Conservation (phyloP, 768 basidiomycete genomes). For the Erythrobasidium yunnanense region DNA sequence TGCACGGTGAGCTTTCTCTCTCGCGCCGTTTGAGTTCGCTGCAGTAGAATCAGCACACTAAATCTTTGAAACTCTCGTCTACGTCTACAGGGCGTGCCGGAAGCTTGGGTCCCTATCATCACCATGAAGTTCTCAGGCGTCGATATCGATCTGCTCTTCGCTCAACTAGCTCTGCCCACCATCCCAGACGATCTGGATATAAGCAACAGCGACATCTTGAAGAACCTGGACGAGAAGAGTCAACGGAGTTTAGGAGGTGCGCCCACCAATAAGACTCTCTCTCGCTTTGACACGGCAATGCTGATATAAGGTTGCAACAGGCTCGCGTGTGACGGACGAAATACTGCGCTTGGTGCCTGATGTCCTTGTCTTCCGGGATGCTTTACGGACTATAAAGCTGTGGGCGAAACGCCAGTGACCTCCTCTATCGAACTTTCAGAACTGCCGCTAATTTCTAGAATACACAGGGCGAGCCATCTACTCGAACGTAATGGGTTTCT, state of each 20-base stretch:
- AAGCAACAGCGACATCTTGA: slow-evolving; percentile 77
- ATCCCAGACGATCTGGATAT: slow-evolving; percentile 87
- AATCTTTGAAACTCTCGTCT: neutral
- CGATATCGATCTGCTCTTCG: slow-evolving; percentile 87
- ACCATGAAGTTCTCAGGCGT: slow-evolving; percentile 82
- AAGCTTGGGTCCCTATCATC: slow-evolving; percentile 92
- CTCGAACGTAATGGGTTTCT: slow-evolving; percentile 93
- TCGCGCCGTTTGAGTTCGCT: neutral
- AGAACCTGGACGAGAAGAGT: slow-evolving; percentile 86
- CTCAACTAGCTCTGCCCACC: slow-evolving; percentile 68
- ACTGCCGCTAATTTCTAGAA: neutral
- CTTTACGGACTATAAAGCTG: slow-evolving; percentile 86
- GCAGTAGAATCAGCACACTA: no score
- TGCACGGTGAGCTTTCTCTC: slow-evolving; percentile 56
- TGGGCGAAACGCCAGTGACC: slow-evolving; percentile 73
- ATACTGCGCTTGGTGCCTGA: slow-evolving; percentile 90
- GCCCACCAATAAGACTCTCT: slow-evolving; percentile 25
- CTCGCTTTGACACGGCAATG: no score
- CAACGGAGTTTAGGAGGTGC: slow-evolving; percentile 82
- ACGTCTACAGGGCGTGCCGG: slow-evolving; percentile 68
- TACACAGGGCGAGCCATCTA: slow-evolving; percentile 79
- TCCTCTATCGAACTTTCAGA: neutral
- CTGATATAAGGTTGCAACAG: no score
- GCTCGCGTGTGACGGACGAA: slow-evolving; percentile 89
- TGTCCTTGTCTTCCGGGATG: slow-evolving; percentile 84